Evolutionary conservation across 2,329 filamentous ascomycete species (phyloP).

Genomic region (Alternaria viburni): DNA sequence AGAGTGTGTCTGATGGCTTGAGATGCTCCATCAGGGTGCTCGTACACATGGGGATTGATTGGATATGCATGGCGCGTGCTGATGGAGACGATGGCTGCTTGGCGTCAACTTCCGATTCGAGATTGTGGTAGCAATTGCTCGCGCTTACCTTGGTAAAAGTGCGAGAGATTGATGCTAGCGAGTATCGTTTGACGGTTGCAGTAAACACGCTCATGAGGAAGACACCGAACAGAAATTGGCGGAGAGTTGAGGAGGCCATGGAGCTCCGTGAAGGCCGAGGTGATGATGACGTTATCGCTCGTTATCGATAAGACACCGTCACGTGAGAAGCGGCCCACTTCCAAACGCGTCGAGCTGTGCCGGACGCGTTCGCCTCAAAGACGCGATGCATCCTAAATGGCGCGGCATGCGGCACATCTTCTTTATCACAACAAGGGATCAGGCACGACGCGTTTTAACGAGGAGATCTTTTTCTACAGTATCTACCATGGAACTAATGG

Average conservation of each 20-base stretch:
- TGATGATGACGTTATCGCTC: constrained; percentile 33
- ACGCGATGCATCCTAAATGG: not conserved
- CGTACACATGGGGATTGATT: constrained; percentile 87
- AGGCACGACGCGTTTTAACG: not conserved
- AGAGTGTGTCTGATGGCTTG: not conserved
- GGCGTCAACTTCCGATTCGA: constrained; percentile 22
- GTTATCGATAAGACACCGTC: not conserved
- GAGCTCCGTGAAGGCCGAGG: constrained; percentile 44
- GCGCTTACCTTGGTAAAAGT: constrained; percentile 18
- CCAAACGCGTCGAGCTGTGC: not conserved
- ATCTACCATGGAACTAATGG: not conserved
- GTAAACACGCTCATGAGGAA: constrained; percentile 45
- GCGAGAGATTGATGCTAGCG: constrained; percentile 24
- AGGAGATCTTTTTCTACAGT: not conserved
- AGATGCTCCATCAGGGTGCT: constrained; percentile 24
- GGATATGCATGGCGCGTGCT: constrained; percentile 76
- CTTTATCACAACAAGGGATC: not conserved
- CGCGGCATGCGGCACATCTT: not conserved
- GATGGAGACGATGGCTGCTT: constrained; percentile 29
- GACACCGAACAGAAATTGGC: constrained; percentile 44
- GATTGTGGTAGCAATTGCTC: not conserved
- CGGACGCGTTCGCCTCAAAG: not conserved
- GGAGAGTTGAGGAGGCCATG: constrained; percentile 58
- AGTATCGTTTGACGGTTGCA: constrained; percentile 32
- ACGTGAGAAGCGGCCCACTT: not conserved